phyloP scores from a whole-genome alignment of 441 rosid genomes.

The Mallotus repandus region DNA sequence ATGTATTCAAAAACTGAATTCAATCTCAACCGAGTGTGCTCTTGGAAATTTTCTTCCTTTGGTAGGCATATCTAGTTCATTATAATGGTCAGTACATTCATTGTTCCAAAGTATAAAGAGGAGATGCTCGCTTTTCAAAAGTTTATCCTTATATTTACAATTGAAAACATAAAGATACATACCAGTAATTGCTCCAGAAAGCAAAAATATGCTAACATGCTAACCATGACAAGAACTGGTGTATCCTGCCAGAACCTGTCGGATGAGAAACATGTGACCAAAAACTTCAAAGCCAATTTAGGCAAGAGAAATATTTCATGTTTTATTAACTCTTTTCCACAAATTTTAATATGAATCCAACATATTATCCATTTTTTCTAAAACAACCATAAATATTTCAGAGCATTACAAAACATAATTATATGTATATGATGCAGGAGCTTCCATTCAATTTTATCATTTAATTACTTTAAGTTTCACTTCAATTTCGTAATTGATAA shows the following conservation, averaged over 20 bases:
- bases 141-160: neutral
- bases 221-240: slow-evolving; percentile 59
- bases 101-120: neutral
- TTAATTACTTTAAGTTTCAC: too few relatives aligned
- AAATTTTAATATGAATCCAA: neutral
- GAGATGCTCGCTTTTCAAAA: neutral
- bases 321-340: too few relatives aligned
- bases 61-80: too few relatives aligned
- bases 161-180: slow-evolving; percentile 12
- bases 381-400: too few relatives aligned
- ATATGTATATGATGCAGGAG: too few relatives aligned
- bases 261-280: slow-evolving; percentile 12
- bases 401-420: neutral
- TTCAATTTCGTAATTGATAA: too few relatives aligned
- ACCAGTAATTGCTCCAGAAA: slow-evolving; percentile 74
- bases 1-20: too few relatives aligned
- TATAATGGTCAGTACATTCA: neutral
- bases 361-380: too few relatives aligned
- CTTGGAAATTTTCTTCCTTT: too few relatives aligned
- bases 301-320: neutral
- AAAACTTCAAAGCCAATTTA: slow-evolving; percentile 11
- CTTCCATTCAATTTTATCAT: too few relatives aligned
- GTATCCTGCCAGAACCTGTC: slow-evolving; percentile 72
- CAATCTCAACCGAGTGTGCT: too few relatives aligned
- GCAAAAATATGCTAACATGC: slow-evolving; percentile 67